phyloP scores from a whole-genome alignment of 176 grass and related monocot genomes.

The Aegilops speltoides region DNA sequence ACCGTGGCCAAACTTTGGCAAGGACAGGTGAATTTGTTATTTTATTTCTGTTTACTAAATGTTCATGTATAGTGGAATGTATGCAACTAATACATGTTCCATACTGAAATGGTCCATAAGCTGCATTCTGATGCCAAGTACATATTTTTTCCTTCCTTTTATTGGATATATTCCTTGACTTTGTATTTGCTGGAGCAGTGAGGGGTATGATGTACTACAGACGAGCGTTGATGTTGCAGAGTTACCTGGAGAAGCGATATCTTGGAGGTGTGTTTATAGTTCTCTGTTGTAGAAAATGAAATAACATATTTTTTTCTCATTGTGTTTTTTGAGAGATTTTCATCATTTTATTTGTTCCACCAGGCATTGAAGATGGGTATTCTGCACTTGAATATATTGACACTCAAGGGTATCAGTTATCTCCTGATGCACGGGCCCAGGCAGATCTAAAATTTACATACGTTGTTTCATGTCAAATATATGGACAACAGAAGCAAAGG shows the following conservation, averaged over 20 bases:
- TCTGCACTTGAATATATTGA: slow-evolving; percentile 70
- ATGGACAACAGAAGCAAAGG: slow-evolving; percentile 95
- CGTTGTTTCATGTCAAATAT: slow-evolving; percentile 98
- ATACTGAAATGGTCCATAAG: neutral
- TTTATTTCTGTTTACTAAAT: slow-evolving; percentile 23
- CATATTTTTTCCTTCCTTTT: slow-evolving; percentile 27
- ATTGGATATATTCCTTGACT: slow-evolving; percentile 33
- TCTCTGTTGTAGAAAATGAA: slow-evolving; percentile 24
- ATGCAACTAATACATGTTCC: slow-evolving; percentile 5
- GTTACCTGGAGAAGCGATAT: slow-evolving; percentile 87
- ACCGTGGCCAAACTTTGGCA: slow-evolving; percentile 96
- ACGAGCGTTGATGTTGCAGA: slow-evolving; percentile 94
- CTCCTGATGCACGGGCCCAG: slow-evolving; percentile 77
- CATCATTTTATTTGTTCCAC: slow-evolving; percentile 23
- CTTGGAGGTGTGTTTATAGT: slow-evolving; percentile 58
- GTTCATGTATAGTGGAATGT: neutral
- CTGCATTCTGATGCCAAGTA: slow-evolving; percentile 27
- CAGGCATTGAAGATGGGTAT: slow-evolving; percentile 84
- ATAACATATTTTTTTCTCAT: slow-evolving; percentile 4
- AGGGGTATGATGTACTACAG: slow-evolving; percentile 99
- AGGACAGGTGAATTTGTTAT: slow-evolving; percentile 67
- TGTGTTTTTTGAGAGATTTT: slow-evolving; percentile 18
- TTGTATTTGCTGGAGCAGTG: slow-evolving; percentile 47
- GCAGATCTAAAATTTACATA: slow-evolving; percentile 99
- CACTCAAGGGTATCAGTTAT: slow-evolving; percentile 77